A percentile compares a stretch with the other conserved stretches of the same genome.
These are phyloP conservation scores for Lepiota brunneoincarnata DNA, from an alignment of 768 basidiomycete species.

Conservation along the genomic window DNA sequence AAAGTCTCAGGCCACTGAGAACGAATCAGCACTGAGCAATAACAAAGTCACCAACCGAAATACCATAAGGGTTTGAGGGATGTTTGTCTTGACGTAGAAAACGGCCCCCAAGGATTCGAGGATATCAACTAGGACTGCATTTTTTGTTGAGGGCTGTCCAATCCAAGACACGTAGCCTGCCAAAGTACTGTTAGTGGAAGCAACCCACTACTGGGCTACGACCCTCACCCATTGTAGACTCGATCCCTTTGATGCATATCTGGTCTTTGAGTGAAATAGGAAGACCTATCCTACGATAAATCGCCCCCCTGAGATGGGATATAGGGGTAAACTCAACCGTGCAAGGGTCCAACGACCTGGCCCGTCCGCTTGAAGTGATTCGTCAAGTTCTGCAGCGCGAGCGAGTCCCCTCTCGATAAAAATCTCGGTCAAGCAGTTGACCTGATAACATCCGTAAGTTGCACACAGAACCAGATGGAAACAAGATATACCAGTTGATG, in stretches of 20 bases:
- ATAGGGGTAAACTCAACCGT: conserved; percentile 38
- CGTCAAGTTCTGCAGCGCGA: conserved; percentile 67
- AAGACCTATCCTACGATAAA: conserved; percentile 29
- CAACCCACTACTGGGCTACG: not conserved
- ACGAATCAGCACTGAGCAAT: not conserved
- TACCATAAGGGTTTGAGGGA: conserved; percentile 80
- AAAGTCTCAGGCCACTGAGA: conserved; percentile 71
- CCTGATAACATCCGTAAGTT: conserved; percentile 34
- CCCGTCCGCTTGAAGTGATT: conserved; percentile 59
- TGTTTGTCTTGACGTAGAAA: conserved; percentile 68
- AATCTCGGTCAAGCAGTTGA: conserved; percentile 83
- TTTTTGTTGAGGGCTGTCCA: conserved; percentile 52
- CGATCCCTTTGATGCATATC: conserved; percentile 62
- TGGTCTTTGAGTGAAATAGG: conserved; percentile 79
- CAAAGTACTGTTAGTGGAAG: not conserved
- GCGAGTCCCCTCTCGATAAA: conserved; percentile 69
- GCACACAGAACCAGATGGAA: not conserved
- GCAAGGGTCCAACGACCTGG: conserved; percentile 64
- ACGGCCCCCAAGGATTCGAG: conserved; percentile 69
- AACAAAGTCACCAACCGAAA: not conserved
- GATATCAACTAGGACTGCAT: conserved; percentile 64
- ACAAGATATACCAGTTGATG: conserved; percentile 64
- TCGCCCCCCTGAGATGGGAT: not conserved
- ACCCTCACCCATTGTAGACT: conserved; percentile 60
- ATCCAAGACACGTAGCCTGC: conserved; percentile 75